Evolutionary conservation across 176 grass and related monocot genomes (phyloP), one percentile per base, ranked within the genome.

Genomic region (Juncus inflexus): DNA sequence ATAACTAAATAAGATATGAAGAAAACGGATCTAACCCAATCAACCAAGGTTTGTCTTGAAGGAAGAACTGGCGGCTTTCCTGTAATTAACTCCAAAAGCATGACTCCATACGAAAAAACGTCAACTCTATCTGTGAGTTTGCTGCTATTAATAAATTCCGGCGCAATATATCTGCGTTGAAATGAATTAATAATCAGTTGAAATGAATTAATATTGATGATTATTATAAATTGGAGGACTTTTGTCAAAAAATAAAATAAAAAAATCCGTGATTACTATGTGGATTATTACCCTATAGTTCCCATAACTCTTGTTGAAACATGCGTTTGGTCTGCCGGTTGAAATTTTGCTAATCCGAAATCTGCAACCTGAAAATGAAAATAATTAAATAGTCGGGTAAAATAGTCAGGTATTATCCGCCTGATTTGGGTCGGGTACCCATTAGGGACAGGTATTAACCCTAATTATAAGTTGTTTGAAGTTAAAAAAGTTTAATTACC

Each of bases 291-390:
- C 83, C 83, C 83, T 11, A 86, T 69, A 15, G 79, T 86, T 78
- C 79, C 83, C 83, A 86, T 82, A 41, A 82, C 14, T 75, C 83
- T 75, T 39, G 79, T 86, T 14, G 83, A 86, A 75, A 86, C 83
- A 70, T 82, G 83, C 12, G 83, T 82, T 7, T 82, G 9, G 36
- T 82, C 69, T 49, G 58, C 67, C 37, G 74, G 65, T 70, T 77
- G 74, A 70, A 78, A 78, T 51, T 86, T 86, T 14, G 83, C 83
- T 61, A 82, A 67, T 35, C 83, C 83, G 65, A 86, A 86, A 65
- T 86, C 79, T 12, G 83, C 79, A 78, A 82, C 78, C 83, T 81
- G 62, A 19, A 52, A 59, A 73, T 0, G 13, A 73, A 73, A 40
- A n/a, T 37, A 58, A 14, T 28, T 28, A 28, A 28, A 28, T 28